These are phyloP conservation scores for Cyphellophora attinorum DNA, from an alignment of 2,329 filamentous ascomycete species.

Conservation along the genomic window DNA sequence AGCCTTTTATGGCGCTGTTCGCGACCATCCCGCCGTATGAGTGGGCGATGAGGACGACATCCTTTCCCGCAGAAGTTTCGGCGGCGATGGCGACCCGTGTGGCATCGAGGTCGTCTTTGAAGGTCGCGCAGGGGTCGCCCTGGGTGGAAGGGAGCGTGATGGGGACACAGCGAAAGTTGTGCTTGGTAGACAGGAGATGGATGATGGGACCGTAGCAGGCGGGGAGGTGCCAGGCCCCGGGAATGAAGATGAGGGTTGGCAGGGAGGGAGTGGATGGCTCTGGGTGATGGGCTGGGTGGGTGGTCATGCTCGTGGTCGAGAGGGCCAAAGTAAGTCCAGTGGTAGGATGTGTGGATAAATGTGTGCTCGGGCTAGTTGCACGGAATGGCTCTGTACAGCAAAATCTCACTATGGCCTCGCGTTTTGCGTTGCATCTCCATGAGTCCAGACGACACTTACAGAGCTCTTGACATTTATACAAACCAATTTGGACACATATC, in stretches of 20 bases:
- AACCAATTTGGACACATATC: no score
- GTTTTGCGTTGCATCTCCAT: no score
- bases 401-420: no score
- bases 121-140: constrained; percentile 25
- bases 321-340: no score
- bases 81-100: constrained; percentile 26
- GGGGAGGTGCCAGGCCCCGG: constrained; percentile 39
- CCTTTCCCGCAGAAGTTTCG: constrained; percentile 27
- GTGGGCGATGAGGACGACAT: constrained; percentile 40
- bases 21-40: constrained; percentile 42
- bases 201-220: constrained; percentile 28
- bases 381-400: no score
- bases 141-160: constrained; percentile 23
- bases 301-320: no score
- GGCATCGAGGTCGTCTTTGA: constrained; percentile 33
- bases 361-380: no score
- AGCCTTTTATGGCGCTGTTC: constrained; percentile 35
- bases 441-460: no score
- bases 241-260: constrained; percentile 38
- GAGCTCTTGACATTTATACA: no score
- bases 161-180: constrained; percentile 29
- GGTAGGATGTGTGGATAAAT: no score
- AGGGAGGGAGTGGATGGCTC: no score
- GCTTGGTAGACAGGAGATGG: constrained; percentile 26
- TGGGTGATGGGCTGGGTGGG: no score